These are phyloP conservation scores for Solanum lignicaule DNA, from an alignment of 257 asterid species.

Conservation along the genomic window DNA sequence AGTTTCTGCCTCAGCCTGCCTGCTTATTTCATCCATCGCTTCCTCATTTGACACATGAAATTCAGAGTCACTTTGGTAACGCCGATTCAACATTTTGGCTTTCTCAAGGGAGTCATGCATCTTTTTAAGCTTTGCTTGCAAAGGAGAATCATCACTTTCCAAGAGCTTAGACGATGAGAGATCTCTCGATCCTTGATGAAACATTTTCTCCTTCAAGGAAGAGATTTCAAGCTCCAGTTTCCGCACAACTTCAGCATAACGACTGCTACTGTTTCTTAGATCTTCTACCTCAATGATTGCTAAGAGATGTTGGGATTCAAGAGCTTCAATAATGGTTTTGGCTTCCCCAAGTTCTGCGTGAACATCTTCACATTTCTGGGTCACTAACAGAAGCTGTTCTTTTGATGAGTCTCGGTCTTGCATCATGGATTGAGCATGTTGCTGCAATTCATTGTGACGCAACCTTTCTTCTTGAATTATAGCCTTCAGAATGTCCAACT, in stretches of 20 bases:
- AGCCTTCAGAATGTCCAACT: constrained; percentile 72
- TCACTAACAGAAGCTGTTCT: constrained; percentile 30
- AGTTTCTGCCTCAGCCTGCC: constrained; percentile 95
- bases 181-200: constrained; percentile 29
- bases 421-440: constrained; percentile 32
- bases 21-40: constrained; percentile 73
- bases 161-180: constrained; percentile 20
- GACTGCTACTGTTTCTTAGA: constrained; percentile 38
- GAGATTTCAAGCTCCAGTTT: constrained; percentile 55
- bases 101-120: constrained; percentile 84
- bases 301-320: constrained; percentile 73
- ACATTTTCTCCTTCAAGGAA: constrained; percentile 32
- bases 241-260: constrained; percentile 32
- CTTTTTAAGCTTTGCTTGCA: constrained; percentile 68
- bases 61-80: constrained; percentile 51
- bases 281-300: constrained; percentile 63
- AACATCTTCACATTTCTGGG: constrained; percentile 37
- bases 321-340: constrained; percentile 71
- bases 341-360: constrained; percentile 50
- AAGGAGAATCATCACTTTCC: constrained; percentile 37
- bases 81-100: constrained; percentile 61
- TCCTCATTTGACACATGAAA: constrained; percentile 52
- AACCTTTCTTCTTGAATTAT: constrained; percentile 81
- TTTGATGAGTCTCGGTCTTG: constrained; percentile 52
- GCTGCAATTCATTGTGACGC: constrained; percentile 35